Percentiles rank a stretch among this genome's conserved stretches.
Conservation (phyloP, 176 grass and related monocot genomes). For the Oryza punctata region DNA sequence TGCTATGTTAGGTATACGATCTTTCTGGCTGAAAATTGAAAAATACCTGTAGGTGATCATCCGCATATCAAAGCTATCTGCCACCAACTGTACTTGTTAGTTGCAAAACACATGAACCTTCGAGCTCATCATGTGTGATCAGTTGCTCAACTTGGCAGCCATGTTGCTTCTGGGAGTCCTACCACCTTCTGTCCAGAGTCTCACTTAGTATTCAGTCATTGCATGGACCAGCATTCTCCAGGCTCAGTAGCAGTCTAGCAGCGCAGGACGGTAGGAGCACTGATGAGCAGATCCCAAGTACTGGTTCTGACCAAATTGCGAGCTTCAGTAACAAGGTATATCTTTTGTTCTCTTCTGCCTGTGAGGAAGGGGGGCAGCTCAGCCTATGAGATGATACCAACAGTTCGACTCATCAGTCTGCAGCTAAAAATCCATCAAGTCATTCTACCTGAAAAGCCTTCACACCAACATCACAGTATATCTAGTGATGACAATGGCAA, state of each 20-base stretch:
- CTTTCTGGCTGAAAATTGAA: conserved; percentile 19
- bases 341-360: conserved; percentile 20
- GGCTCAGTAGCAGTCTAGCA: background rate
- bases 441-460: background rate
- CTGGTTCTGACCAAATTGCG: background rate
- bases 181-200: background rate
- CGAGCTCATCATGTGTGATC: conserved; percentile 33
- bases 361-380: background rate
- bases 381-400: background rate
- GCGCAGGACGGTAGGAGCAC: background rate
- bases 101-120: background rate
- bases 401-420: background rate
- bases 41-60: conserved; percentile 38
- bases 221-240: conserved; percentile 23
- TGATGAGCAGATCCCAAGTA: conserved; percentile 25
- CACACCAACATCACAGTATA: background rate
- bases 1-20: background rate
- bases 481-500: background rate
- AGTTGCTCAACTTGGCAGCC: conserved; percentile 29
- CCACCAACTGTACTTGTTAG: conserved; percentile 35
- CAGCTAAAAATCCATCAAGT: conserved; percentile 20
- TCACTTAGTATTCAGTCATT: conserved; percentile 7
- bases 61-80: background rate
- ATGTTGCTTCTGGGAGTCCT: conserved; percentile 26
- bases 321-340: background rate